Evolutionary conservation across 1,284 basidiomycete genomes (phyloP).

Genomic region (Trametes sp.): DNA sequence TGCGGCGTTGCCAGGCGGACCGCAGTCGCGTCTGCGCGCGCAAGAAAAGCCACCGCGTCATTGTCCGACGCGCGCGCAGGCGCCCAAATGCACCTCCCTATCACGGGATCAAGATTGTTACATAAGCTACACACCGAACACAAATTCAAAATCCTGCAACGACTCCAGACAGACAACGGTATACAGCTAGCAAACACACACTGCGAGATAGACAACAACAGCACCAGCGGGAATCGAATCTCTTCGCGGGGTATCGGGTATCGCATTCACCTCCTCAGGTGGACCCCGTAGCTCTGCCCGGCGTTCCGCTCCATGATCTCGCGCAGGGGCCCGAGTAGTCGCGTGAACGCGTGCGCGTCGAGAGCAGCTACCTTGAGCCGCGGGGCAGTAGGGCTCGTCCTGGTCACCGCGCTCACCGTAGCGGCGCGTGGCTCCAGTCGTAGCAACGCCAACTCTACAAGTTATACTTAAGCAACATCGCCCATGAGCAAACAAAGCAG

Average conservation of each 20-base stretch:
- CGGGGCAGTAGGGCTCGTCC: constrained; percentile 55
- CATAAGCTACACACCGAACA: constrained; percentile 28
- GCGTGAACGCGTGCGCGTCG: constrained; percentile 93
- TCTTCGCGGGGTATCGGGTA: constrained; percentile 10
- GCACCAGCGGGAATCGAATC: constrained; percentile 1
- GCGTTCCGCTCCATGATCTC: constrained; percentile 91
- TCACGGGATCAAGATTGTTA: constrained; percentile 10
- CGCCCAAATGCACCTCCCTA: not conserved
- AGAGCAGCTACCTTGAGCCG: constrained; percentile 93
- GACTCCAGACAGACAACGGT: no score
- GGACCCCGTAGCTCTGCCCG: constrained; percentile 55
- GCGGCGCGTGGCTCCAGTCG: constrained; percentile 91
- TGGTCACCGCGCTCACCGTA: constrained; percentile 85
- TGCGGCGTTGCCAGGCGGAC: not conserved
- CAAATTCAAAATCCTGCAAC: constrained; percentile 2
- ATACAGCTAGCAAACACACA: constrained; percentile 5
- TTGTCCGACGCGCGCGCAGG: constrained; percentile 6
- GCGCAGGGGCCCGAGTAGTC: constrained; percentile 89
- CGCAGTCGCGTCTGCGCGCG: not conserved
- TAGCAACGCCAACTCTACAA: constrained; percentile 80
- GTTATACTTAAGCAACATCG: not conserved
- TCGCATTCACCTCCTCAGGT: constrained; percentile 15
- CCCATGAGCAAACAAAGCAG: not conserved
- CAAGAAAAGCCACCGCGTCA: constrained; percentile 6
- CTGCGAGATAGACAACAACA: constrained; percentile 20